Evolutionary conservation across 805 yeast species (phyloP), one percentile per base, ranked within the genome.

Genomic region (Yarrowia sp.): DNA sequence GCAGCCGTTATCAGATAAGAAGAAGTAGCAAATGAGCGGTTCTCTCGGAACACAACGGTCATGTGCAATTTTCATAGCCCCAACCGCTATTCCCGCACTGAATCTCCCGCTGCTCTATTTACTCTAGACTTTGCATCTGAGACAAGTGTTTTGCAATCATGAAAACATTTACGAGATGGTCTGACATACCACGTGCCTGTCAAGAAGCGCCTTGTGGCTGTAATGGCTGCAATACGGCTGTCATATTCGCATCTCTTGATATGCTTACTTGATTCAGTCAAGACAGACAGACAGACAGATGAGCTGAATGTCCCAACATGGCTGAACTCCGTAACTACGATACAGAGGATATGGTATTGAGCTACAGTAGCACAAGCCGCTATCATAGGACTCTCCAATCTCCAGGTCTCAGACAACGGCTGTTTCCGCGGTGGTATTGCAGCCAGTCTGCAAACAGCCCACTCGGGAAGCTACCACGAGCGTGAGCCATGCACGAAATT

Each of bases 361-460:
- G n/a, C n/a, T 5, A 22, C 28, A 22, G 3, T 22, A 22, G 5
- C 28, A 22, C 28, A 22, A 22, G 28, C 28, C 28, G 28, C 45
- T 42, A 42, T 42, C 31, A n/a, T 22, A 22, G 4, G 28, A 22
- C 28, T 22, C 28, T 22, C 28, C 28, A 22, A n/a, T 22, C 28
- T 22, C 28, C 3, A 22, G 48, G 48, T 44, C 48, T 44, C 48
- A 44, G 33, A 44, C 47, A 43, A 43, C 35, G 48, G 48, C n/a
- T 33, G 28, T 44, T 43, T 44, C 48, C 48, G 17, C 48, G 48
- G 48, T 7, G 32, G 13, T 6, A 11, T 45, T 31, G 53, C 55
- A 33, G 32, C 41, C 39, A 17, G 2, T 13, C 55, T 48, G 55
- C 55, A 48, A 48, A 48, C 55, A 48, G 41, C 55, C 55, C 55